Conservation (phyloP, 2,329 filamentous ascomycete species). For the Didymella pomorum region DNA sequence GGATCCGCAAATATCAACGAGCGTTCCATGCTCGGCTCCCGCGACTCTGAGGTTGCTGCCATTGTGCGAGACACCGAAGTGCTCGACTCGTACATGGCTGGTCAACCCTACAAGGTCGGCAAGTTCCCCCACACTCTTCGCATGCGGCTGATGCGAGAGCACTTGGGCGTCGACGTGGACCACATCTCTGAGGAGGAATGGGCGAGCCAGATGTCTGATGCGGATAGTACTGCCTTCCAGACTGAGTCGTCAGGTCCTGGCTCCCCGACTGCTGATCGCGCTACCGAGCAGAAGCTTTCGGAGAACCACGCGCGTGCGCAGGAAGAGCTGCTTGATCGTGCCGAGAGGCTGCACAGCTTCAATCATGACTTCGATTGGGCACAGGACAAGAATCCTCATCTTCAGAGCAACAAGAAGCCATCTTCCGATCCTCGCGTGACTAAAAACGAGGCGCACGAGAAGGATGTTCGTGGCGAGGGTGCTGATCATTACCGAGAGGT, state of each 20-base stretch:
- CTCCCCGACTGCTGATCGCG: constrained; percentile 45
- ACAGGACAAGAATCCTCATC: constrained; percentile 64
- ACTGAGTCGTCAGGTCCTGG: constrained; percentile 46
- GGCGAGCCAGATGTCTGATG: constrained; percentile 50
- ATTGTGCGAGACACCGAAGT: constrained; percentile 93
- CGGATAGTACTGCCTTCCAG: constrained; percentile 73
- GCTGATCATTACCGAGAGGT: constrained; percentile 72
- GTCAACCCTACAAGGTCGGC: constrained; percentile 86
- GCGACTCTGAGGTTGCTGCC: constrained; percentile 91
- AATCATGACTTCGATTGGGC: constrained; percentile 77
- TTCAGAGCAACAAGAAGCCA: constrained; percentile 62
- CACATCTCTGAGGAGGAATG: constrained; percentile 64
- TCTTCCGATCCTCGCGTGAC: constrained; percentile 67
- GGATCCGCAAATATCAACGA: constrained; percentile 99
- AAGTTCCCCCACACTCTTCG: constrained; percentile 92
- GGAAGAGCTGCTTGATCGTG: constrained; percentile 64
- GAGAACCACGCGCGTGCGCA: constrained; percentile 55
- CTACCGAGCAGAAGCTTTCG: constrained; percentile 51
- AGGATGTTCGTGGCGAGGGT: constrained; percentile 82
- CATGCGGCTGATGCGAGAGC: constrained; percentile 93
- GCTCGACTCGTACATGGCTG: constrained; percentile 90
- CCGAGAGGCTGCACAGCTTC: constrained; percentile 70
- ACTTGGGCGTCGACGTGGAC: constrained; percentile 94
- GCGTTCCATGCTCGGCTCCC: constrained; percentile 88
- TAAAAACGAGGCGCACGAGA: constrained; percentile 68